Evolutionary conservation across 2,329 filamentous ascomycete species (phyloP).

Genomic region (Xylariomycetidae sp.): DNA sequence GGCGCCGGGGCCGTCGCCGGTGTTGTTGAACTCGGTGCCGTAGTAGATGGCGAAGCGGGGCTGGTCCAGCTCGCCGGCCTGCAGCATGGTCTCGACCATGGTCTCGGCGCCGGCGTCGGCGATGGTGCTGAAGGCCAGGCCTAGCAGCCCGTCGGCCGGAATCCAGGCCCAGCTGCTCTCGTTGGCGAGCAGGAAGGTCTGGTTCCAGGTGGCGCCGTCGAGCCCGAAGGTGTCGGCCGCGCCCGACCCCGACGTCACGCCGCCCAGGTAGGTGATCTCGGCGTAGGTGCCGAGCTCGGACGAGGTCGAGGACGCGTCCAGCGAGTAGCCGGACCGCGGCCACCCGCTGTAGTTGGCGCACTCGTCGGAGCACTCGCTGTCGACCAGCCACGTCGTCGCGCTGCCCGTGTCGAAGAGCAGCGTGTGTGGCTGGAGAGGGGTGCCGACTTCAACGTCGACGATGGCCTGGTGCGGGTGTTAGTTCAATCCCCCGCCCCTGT

Average conservation of each 20-base stretch:
- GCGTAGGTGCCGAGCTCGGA: slow-evolving; percentile 13
- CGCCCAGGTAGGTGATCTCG: slow-evolving; percentile 27
- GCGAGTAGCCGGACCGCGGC: slow-evolving; percentile 22
- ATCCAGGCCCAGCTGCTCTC: slow-evolving; percentile 22
- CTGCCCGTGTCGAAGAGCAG: slow-evolving; percentile 32
- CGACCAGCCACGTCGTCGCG: slow-evolving; percentile 28
- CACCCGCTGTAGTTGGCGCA: slow-evolving; percentile 23
- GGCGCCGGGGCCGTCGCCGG: slow-evolving; percentile 12
- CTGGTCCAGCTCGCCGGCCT: slow-evolving; percentile 22
- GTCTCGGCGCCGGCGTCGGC: slow-evolving; percentile 23
- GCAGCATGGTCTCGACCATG: slow-evolving; percentile 27
- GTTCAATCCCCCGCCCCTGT: too few relatives aligned
- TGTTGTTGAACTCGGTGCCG: slow-evolving; percentile 13
- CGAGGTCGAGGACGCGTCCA: slow-evolving; percentile 20
- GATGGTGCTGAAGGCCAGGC: slow-evolving; percentile 28
- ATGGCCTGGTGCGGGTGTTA: slow-evolving; percentile 2
- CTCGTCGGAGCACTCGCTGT: slow-evolving; percentile 17
- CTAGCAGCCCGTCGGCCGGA: slow-evolving; percentile 30
- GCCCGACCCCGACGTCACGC: slow-evolving; percentile 17
- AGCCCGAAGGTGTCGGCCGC: slow-evolving; percentile 22
- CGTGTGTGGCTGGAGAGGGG: slow-evolving; percentile 20
- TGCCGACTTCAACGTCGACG: slow-evolving; percentile 20
- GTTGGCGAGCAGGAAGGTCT: slow-evolving; percentile 26
- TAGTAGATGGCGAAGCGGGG: slow-evolving; percentile 29
- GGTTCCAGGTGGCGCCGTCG: slow-evolving; percentile 17